A percentile compares a stretch with the other conserved stretches of the same genome.
Conservation (phyloP, 2,329 filamentous ascomycete species). For the Emericellopsis atlantica region DNA sequence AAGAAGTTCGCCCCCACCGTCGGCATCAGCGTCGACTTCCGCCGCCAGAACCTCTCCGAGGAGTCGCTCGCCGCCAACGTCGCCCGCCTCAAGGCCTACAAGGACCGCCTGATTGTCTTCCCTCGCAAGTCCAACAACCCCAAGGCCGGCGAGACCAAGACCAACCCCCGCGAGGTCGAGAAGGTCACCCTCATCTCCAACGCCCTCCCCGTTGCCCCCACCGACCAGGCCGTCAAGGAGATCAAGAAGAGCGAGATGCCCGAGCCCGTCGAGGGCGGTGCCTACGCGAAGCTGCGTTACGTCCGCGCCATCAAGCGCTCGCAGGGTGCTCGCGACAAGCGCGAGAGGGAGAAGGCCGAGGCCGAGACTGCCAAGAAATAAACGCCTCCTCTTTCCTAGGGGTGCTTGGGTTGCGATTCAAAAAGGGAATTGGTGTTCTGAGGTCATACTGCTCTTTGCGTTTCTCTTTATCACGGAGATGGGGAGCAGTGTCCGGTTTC, state of each 20-base stretch:
- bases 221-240: conserved; percentile 52
- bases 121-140: conserved; percentile 86
- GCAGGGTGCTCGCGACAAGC: conserved; percentile 82
- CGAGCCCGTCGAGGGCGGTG: conserved; percentile 65
- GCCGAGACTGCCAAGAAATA: conserved; percentile 83
- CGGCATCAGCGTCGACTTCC: conserved; percentile 92
- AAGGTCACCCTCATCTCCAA: conserved; percentile 33
- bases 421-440: conserved; percentile 28
- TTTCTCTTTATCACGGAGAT: conserved; percentile 16
- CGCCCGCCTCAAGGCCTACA: conserved; percentile 95
- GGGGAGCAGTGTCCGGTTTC: conserved; percentile 21
- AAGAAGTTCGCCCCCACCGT: conserved; percentile 90
- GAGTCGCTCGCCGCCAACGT: conserved; percentile 93
- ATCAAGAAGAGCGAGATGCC: conserved; percentile 75
- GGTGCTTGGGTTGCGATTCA: conserved; percentile 2
- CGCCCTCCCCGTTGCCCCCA: conserved; percentile 61
- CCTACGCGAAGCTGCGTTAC: conserved; percentile 75
- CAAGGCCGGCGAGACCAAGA: conserved; percentile 87
- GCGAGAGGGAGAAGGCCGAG: conserved; percentile 76
- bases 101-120: conserved; percentile 91
- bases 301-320: conserved; percentile 74
- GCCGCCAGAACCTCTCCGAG: conserved; percentile 94
- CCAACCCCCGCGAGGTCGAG: conserved; percentile 59
- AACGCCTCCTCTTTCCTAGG: conserved; percentile 13
- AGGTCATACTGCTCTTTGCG: conserved; percentile 26